phyloP scores from a whole-genome alignment of 2,329 filamentous ascomycete species.

The Penicillium janthinellum region DNA sequence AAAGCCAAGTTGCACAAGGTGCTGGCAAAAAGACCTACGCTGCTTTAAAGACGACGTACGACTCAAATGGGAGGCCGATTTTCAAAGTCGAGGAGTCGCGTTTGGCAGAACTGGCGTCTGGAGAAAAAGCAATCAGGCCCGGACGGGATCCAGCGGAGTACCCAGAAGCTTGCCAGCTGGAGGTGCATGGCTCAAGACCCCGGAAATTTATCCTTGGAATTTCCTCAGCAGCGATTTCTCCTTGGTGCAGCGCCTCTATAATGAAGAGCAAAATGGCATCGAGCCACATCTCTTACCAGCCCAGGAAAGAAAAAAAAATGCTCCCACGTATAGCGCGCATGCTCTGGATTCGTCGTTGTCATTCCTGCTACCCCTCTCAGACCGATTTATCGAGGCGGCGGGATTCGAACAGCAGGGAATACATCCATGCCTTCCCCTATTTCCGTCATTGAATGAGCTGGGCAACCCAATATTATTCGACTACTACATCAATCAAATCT shows the following conservation, averaged over 20 bases:
- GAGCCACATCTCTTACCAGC: background rate
- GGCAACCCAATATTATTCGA: conserved; percentile 9
- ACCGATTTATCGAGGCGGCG: background rate
- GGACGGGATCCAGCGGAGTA: background rate
- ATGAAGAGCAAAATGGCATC: background rate
- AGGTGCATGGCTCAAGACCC: background rate
- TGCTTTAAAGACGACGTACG: background rate
- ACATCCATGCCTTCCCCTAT: background rate
- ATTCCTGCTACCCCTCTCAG: background rate
- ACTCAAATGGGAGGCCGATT: background rate
- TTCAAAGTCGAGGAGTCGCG: background rate
- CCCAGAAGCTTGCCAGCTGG: background rate
- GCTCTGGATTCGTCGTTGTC: background rate
- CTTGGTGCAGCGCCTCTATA: background rate
- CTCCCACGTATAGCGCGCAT: background rate
- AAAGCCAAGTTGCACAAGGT: conserved; percentile 11
- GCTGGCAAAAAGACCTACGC: conserved; percentile 11
- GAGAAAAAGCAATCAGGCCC: background rate
- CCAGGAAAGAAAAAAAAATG: background rate
- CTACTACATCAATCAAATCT: conserved; percentile 15
- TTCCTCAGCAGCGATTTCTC: background rate
- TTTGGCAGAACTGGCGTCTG: conserved; percentile 1
- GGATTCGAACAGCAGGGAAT: background rate
- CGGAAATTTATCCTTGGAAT: background rate
- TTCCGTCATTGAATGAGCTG: conserved; percentile 7